These are phyloP conservation scores for Mastigamoeba balamuthi DNA, from an alignment of 78 protist species.

Conservation along the genomic window DNA sequence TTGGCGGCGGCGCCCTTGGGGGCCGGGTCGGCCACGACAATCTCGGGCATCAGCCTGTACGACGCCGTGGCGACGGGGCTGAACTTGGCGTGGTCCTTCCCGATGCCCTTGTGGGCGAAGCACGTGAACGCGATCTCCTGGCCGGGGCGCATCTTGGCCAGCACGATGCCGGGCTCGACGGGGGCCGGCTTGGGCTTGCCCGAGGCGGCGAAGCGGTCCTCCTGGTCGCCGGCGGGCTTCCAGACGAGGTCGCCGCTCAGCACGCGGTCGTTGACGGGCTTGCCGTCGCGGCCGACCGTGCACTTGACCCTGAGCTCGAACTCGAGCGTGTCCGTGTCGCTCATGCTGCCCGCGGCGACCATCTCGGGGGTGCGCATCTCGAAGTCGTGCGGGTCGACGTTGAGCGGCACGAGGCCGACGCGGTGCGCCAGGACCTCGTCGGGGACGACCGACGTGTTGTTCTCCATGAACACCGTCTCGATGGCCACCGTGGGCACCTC, in stretches of 20 bases:
- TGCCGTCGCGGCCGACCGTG: too few species aligned
- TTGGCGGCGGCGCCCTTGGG: conserved; percentile 53
- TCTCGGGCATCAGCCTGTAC: conserved; percentile 79
- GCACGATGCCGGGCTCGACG: conserved; percentile 77
- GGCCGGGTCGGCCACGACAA: conserved; percentile 14
- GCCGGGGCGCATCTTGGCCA: conserved; percentile 42
- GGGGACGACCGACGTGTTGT: conserved; percentile 82
- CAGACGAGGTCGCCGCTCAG: conserved; percentile 68
- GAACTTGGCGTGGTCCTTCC: conserved; percentile 91
- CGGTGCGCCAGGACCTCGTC: conserved; percentile 81
- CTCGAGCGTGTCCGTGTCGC: conserved; percentile 45
- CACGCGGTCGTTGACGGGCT: too few species aligned
- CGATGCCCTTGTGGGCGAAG: conserved; percentile 68
- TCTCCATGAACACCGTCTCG: conserved; percentile 63
- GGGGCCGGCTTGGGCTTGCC: conserved; percentile 47
- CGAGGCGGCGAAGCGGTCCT: conserved; percentile 9
- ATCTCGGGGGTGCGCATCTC: neutral
- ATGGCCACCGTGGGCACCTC: conserved; percentile 92
- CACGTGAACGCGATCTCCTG: conserved; percentile 39
- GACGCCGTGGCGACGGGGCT: conserved; percentile 90
- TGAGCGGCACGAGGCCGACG: conserved; percentile 76
- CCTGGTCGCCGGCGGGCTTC: conserved; percentile 73
- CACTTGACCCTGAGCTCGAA: conserved; percentile 46
- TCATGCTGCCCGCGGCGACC: neutral
- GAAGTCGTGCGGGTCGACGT: conserved; percentile 65